Evolutionary conservation across 768 basidiomycete genomes (phyloP).

Genomic region (Kwoniella dendrophila): DNA sequence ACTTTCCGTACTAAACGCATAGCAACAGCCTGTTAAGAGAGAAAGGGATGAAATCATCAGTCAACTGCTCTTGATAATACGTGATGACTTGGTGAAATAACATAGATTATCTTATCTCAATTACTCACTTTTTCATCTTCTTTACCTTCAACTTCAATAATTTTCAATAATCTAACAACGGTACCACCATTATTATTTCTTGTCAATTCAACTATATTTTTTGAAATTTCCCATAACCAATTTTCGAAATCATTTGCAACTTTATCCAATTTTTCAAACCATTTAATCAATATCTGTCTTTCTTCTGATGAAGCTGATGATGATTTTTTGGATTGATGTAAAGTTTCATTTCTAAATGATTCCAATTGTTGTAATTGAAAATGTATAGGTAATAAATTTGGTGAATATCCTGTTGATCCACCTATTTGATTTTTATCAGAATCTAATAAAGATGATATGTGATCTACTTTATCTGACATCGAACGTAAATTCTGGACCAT

Average conservation of each 20-base stretch:
- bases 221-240: slow-evolving; percentile 66
- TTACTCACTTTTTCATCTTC: slow-evolving; percentile 85
- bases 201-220: slow-evolving; percentile 61
- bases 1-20: slow-evolving; percentile 93
- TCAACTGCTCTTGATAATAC: background rate
- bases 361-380: slow-evolving; percentile 90
- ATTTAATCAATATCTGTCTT: slow-evolving; percentile 60
- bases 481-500: slow-evolving; percentile 92
- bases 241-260: slow-evolving; percentile 81
- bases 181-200: slow-evolving; percentile 77
- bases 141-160: slow-evolving; percentile 86
- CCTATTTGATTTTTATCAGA: slow-evolving; percentile 74
- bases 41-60: background rate
- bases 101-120: background rate
- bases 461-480: slow-evolving; percentile 81
- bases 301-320: slow-evolving; percentile 69
- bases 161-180: slow-evolving; percentile 89
- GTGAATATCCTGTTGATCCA: slow-evolving; percentile 67
- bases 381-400: slow-evolving; percentile 86
- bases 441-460: slow-evolving; percentile 75
- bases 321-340: slow-evolving; percentile 79
- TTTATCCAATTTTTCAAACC: slow-evolving; percentile 82
- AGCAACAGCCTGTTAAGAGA: slow-evolving; percentile 73
- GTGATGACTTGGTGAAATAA: no score
- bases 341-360: slow-evolving; percentile 87